Conservation (phyloP, 176 grass and related monocot genomes). For the Musa troglodytarum region DNA sequence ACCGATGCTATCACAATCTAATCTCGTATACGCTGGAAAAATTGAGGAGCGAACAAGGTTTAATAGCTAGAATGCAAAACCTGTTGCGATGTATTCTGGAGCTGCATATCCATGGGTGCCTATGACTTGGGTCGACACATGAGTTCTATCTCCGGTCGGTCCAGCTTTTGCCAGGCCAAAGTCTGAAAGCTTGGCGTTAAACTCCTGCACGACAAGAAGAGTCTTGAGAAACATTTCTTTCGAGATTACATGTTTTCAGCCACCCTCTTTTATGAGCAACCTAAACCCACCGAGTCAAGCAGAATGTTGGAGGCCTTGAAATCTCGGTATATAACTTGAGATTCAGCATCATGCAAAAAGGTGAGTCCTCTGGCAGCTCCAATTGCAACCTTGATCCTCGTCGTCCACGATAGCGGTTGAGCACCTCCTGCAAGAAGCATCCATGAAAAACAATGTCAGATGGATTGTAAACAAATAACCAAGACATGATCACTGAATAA, state of each 20-base stretch:
- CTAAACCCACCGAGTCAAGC: conserved; percentile 34
- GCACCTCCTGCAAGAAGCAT: conserved; percentile 22
- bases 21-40: too few species aligned
- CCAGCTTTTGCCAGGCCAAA: conserved; percentile 95
- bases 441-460: background rate
- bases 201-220: conserved; percentile 25
- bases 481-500: too few species aligned
- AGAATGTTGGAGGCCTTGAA: conserved; percentile 87
- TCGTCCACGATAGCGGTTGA: conserved; percentile 56
- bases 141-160: conserved; percentile 83
- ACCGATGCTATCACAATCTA: too few species aligned
- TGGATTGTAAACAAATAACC: too few species aligned
- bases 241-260: background rate
- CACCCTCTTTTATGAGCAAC: background rate
- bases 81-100: conserved; percentile 96
- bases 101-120: conserved; percentile 95
- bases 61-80: conserved; percentile 12
- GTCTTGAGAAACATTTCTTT: background rate
- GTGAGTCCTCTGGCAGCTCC: conserved; percentile 58
- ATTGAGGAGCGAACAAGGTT: too few species aligned
- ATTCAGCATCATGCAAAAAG: conserved; percentile 49
- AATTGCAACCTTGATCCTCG: conserved; percentile 47
- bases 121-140: conserved; percentile 97
- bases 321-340: conserved; percentile 73
- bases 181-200: conserved; percentile 76